Evolutionary conservation across 2,329 filamentous ascomycete genomes (phyloP).

Genomic region (Lithohypha guttulata): DNA sequence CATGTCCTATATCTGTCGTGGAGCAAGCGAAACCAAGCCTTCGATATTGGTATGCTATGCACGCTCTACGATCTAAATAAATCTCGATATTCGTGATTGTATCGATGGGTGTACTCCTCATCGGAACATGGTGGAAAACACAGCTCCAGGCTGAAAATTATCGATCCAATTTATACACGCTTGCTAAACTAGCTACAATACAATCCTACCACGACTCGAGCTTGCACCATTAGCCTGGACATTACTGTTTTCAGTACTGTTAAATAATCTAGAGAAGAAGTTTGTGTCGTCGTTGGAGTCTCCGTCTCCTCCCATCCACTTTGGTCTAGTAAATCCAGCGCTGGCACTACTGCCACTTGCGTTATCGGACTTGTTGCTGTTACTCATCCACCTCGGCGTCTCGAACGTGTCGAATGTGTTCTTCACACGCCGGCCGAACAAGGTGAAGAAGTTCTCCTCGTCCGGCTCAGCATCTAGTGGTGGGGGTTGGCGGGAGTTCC

Average conservation of each 20-base stretch:
- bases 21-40: too few relatives aligned
- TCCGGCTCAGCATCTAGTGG: conserved; percentile 50
- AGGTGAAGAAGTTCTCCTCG: conserved; percentile 72
- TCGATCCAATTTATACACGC: too few relatives aligned
- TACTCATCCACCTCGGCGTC: conserved; percentile 63
- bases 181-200: too few relatives aligned
- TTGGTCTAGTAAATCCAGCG: conserved; percentile 60
- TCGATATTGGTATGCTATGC: too few relatives aligned
- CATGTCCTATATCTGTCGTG: too few relatives aligned
- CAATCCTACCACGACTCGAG: not conserved
- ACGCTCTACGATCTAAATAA: too few relatives aligned
- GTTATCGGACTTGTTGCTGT: conserved; percentile 26
- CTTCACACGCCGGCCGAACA: conserved; percentile 71
- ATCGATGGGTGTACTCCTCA: too few relatives aligned
- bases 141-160: too few relatives aligned
- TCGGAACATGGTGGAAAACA: too few relatives aligned
- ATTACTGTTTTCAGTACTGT: not conserved
- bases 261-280: not conserved
- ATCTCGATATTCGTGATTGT: too few relatives aligned
- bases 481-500: conserved; percentile 1
- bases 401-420: conserved; percentile 85
- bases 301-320: conserved; percentile 63
- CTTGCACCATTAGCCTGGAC: too few relatives aligned
- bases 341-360: conserved; percentile 42
- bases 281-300: conserved; percentile 14